A percentile compares a stretch with the other conserved stretches of the same genome.
Evolutionary conservation across 2,329 filamentous ascomycete species (phyloP).

Genomic region (Aspergillus ibericus): DNA sequence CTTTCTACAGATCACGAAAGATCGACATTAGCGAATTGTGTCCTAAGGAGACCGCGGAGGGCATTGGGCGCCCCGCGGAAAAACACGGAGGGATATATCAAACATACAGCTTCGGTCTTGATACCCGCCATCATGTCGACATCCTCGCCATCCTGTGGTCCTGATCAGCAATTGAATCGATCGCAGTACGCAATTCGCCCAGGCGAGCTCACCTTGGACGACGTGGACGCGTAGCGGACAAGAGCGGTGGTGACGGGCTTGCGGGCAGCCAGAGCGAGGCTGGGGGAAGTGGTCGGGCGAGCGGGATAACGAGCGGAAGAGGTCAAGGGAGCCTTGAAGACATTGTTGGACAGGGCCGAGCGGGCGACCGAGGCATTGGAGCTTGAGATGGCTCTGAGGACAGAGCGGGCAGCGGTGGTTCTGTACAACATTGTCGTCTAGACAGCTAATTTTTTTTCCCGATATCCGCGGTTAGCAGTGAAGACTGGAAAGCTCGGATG

Average conservation of each 20-base stretch:
- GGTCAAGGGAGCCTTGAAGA: conserved; percentile 48
- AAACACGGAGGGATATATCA: conserved; percentile 6
- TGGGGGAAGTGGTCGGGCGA: conserved; percentile 37
- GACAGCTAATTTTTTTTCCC: conserved; percentile 32
- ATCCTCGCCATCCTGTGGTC: conserved; percentile 46
- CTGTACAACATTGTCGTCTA: conserved; percentile 48
- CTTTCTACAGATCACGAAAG: conserved; percentile 47
- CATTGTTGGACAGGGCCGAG: conserved; percentile 41
- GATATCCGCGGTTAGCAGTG: conserved; percentile 30
- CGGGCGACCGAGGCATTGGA: conserved; percentile 46
- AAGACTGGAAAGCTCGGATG: conserved; percentile 35
- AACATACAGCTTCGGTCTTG: conserved; percentile 59
- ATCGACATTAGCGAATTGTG: background rate
- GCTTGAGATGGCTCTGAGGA: conserved; percentile 45
- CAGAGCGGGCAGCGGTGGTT: conserved; percentile 46
- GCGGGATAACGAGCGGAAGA: conserved; percentile 41
- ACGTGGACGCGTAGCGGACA: conserved; percentile 49
- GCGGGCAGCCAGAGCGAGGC: conserved; percentile 45
- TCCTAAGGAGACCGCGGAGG: background rate
- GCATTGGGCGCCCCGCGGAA: background rate
- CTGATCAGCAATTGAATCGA: conserved; percentile 51
- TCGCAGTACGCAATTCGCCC: background rate
- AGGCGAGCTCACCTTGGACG: conserved; percentile 48
- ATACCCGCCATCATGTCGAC: conserved; percentile 55
- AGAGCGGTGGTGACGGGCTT: conserved; percentile 50